Evolutionary conservation across 345 rosid species (phyloP).

Genomic region (Pistacia integerrima): DNA sequence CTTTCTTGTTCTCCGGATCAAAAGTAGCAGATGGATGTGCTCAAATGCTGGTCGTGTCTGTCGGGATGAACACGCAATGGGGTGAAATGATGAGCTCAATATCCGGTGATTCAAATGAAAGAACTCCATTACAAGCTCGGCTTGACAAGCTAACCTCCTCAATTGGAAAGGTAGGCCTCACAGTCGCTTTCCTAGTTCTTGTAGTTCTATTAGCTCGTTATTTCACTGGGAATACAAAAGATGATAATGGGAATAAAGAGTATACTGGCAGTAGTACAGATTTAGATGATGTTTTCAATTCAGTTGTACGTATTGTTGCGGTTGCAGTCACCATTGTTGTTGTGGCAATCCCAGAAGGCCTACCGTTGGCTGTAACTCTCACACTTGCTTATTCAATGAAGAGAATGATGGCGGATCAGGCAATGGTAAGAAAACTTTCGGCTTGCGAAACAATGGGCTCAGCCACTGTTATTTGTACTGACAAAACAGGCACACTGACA

Average conservation of each 20-base stretch:
- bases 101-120: conserved; percentile 43
- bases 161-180: conserved; percentile 59
- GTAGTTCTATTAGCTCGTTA: conserved; percentile 58
- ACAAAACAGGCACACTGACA: conserved; percentile 76
- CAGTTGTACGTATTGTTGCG: conserved; percentile 52
- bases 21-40: conserved; percentile 52
- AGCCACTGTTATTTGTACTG: conserved; percentile 66
- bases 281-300: conserved; percentile 40
- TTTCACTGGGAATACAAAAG: conserved; percentile 62
- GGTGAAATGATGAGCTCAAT: conserved; percentile 68
- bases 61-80: conserved; percentile 70
- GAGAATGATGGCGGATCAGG: conserved; percentile 74
- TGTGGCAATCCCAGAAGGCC: conserved; percentile 75
- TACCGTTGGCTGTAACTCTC: conserved; percentile 72
- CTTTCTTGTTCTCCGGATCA: conserved; percentile 57
- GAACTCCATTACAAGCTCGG: conserved; percentile 66
- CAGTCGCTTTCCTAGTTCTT: conserved; percentile 62
- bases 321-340: conserved; percentile 73
- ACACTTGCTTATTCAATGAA: conserved; percentile 82
- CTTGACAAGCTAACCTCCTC: conserved; percentile 63
- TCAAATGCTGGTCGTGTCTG: conserved; percentile 57
- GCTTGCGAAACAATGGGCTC: conserved; percentile 84
- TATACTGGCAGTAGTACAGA: conserved; percentile 45
- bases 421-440: conserved; percentile 69
- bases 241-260: conserved; percentile 36